Percentiles rank a stretch among this genome's conserved stretches.
Evolutionary conservation across 2,329 filamentous ascomycete genomes (phyloP).

Genomic region (Neopestalotiopsis sp.): DNA sequence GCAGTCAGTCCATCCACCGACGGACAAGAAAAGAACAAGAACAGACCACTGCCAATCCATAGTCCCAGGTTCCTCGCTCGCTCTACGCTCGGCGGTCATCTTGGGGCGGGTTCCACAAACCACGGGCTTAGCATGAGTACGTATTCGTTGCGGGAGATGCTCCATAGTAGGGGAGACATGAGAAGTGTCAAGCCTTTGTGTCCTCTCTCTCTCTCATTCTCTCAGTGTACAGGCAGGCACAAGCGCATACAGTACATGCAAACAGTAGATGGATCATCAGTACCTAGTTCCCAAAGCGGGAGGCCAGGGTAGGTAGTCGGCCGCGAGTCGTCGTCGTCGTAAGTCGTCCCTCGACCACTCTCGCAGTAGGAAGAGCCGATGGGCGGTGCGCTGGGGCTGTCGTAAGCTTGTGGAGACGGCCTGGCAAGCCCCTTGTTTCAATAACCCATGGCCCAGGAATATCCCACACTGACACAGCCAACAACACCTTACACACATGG

Average conservation of each 20-base stretch:
- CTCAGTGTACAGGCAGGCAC: neutral
- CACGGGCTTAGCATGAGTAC: constrained; percentile 11
- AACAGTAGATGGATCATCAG: neutral
- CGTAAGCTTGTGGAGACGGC: constrained; percentile 16
- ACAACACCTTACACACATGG: neutral
- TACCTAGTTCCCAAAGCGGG: constrained; percentile 5
- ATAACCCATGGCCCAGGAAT: neutral
- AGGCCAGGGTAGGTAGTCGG: neutral
- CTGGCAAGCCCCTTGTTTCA: constrained; percentile 10
- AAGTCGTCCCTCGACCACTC: neutral
- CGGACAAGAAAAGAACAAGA: neutral
- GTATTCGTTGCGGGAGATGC: constrained; percentile 7
- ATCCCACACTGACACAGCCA: constrained; percentile 10
- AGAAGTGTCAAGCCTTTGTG: constrained; percentile 1
- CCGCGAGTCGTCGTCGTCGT: constrained; percentile 7
- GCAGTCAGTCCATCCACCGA: too few species aligned
- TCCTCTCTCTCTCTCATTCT: neutral
- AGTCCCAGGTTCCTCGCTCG: neutral
- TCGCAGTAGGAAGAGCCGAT: constrained; percentile 5
- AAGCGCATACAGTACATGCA: neutral
- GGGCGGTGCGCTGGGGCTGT: constrained; percentile 9
- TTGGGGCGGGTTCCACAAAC: constrained; percentile 15
- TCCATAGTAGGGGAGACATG: neutral
- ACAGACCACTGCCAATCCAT: neutral
- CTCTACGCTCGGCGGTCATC: constrained; percentile 6